These are phyloP conservation scores for Umbelopsis vinacea DNA, from an alignment of 192 early-diverging fungal genomes.

Conservation along the genomic window DNA sequence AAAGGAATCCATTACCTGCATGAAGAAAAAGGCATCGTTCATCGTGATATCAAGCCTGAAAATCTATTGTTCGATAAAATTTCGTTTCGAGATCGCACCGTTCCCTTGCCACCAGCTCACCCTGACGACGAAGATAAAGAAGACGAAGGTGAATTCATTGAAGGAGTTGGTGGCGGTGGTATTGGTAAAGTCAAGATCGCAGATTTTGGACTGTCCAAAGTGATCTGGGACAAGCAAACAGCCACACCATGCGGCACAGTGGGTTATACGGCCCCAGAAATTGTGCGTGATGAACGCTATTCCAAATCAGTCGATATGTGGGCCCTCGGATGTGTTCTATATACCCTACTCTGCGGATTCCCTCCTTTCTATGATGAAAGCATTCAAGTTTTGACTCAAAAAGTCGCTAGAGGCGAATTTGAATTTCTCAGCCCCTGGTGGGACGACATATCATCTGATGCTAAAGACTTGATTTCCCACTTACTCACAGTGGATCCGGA, in stretches of 20 bases:
- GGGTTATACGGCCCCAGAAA: conserved; percentile 93
- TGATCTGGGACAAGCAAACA: conserved; percentile 81
- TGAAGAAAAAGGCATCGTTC: conserved; percentile 75
- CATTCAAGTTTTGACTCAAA: conserved; percentile 76
- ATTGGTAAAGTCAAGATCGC: conserved; percentile 88
- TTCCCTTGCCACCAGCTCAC: conserved; percentile 38
- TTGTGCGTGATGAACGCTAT: conserved; percentile 81
- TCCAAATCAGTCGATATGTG: conserved; percentile 85
- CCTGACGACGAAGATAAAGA: conserved; percentile 73
- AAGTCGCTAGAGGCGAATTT: conserved; percentile 85
- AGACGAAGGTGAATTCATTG: conserved; percentile 76
- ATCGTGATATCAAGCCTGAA: conserved; percentile 94
- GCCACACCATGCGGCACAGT: conserved; percentile 93
- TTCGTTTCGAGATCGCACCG: conserved; percentile 53
- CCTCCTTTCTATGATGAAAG: conserved; percentile 86
- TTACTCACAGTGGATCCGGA: conserved; percentile 72
- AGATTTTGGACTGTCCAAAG: conserved; percentile 90
- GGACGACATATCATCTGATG: conserved; percentile 78
- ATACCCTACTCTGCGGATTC: conserved; percentile 80
- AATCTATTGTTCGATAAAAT: conserved; percentile 84
- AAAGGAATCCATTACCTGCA: conserved; percentile 86
- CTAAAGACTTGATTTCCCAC: conserved; percentile 74
- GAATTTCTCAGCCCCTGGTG: conserved; percentile 90
- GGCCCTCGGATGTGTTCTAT: conserved; percentile 85
- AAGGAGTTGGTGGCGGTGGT: conserved; percentile 78